Evolutionary conservation across 1,139 yeast species (phyloP), one percentile per base, ranked within the genome.

Genomic region (Hemisphaericaspora xylofermentans): DNA sequence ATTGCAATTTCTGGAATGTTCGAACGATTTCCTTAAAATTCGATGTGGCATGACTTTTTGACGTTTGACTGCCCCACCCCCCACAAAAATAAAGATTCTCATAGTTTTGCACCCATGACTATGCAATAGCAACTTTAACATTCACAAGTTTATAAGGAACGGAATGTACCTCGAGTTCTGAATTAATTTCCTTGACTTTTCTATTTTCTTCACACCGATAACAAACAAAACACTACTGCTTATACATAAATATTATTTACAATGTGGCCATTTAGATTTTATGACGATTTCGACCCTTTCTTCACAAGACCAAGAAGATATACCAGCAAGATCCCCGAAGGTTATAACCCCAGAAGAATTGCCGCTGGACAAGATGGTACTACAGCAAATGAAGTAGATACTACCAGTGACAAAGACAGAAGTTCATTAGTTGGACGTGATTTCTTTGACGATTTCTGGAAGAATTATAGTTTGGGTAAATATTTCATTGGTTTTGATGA

Each of bases 401-500:
- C n/a, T n/a, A n/a, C n/a, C n/a, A 2, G 19, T 33, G 27, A 22
- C 28, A n/a, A 3, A 13, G 35, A 31, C n/a, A 29, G 33, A 29
- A 12, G 33, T 6, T 4, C 21, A 16, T 29, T 29, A 8, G 33
- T n/a, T 10, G 21, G 33, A 14, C 38, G 38, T 27, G 38, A 34
- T 18, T 47, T 45, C 35, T 32, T 41, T 22, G 49, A 44, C 38
- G 50, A 47, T 29, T 46, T 49, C 35, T 46, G 48, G 46, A 40
- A 34, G 12, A 41, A 44, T 16, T 46, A 44, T 29, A 44, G 39
- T 33, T 38, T 39, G 12, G 52, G 52, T 10, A 46, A 39, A 29
- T 41, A 47, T 27, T 49, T 47, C 35, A 38, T 49, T 36, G 52
- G 52, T 10, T 49, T 49, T 39, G 52, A 49, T 41, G 59, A 55